Percentiles rank a stretch among this genome's conserved stretches.
Evolutionary conservation across 331 rosid genomes (phyloP).

Genomic region (Arachis monticola): DNA sequence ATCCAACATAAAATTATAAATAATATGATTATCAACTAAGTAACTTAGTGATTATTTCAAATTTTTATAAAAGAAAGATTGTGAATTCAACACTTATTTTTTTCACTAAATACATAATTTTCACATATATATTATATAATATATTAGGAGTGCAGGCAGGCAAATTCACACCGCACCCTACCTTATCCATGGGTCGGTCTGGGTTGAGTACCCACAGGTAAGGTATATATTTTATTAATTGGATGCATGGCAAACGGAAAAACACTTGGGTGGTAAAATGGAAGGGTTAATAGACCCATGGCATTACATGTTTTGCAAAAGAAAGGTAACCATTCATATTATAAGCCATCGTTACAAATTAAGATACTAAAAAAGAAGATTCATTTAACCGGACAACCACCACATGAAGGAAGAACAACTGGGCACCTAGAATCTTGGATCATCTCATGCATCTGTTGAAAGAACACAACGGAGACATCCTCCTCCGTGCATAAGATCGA

Average conservation of each 20-base stretch:
- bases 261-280: background rate
- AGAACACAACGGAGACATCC: conserved; percentile 95
- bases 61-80: no score
- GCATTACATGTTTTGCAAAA: conserved; percentile 9
- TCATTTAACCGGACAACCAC: conserved; percentile 32
- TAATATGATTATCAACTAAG: no score
- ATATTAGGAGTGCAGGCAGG: no score
- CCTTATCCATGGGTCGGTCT: no score
- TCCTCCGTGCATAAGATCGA: conserved; percentile 88
- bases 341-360: conserved; percentile 32
- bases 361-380: conserved; percentile 13
- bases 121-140: no score
- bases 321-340: background rate
- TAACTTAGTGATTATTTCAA: no score
- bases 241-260: background rate
- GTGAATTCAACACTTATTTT: no score
- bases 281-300: background rate
- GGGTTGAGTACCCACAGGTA: no score
- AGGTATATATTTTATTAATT: background rate
- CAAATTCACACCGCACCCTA: no score
- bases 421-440: background rate
- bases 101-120: no score
- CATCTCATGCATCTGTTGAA: conserved; percentile 47
- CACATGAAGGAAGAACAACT: conserved; percentile 16
- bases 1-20: no score